These are phyloP conservation scores for Lasiosphaeriaceae sp. DNA, from an alignment of 495 filamentous ascomycete genomes.

Conservation along the genomic window DNA sequence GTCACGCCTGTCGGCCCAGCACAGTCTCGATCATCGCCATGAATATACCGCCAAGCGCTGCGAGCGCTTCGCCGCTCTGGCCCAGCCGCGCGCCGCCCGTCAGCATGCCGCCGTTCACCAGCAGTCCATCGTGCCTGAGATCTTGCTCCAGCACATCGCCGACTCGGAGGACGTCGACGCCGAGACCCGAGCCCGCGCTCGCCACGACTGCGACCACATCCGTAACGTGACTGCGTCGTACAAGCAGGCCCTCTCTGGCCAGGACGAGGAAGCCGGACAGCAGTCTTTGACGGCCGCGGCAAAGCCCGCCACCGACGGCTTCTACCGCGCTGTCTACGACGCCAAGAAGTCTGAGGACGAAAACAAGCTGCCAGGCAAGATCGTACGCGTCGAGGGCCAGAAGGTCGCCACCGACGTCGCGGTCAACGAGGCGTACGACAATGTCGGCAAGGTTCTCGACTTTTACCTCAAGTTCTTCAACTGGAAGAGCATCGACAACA, in stretches of 20 bases:
- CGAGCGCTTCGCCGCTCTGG: slow-evolving; percentile 25
- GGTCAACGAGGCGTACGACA: slow-evolving; percentile 39
- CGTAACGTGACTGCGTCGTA: slow-evolving; percentile 24
- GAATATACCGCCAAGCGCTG: slow-evolving; percentile 23
- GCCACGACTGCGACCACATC: slow-evolving; percentile 32
- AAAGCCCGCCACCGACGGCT: slow-evolving; percentile 12
- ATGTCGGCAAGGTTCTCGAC: slow-evolving; percentile 35
- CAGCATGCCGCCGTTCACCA: slow-evolving; percentile 7
- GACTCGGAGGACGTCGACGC: slow-evolving; percentile 34
- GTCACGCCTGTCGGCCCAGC: slow-evolving; percentile 21
- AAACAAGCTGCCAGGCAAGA: slow-evolving; percentile 30
- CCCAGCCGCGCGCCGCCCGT: slow-evolving; percentile 15
- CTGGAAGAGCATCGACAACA: slow-evolving; percentile 44
- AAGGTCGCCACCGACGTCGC: slow-evolving; percentile 25
- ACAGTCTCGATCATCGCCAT: slow-evolving; percentile 24
- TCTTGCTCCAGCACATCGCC: slow-evolving; percentile 34
- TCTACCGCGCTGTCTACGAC: slow-evolving; percentile 39
- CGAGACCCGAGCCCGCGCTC: slow-evolving; percentile 29
- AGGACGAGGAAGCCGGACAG: slow-evolving; percentile 10
- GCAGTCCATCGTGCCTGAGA: slow-evolving; percentile 33
- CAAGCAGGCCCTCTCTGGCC: slow-evolving; percentile 21
- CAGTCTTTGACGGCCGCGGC: not conserved
- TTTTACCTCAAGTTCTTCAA: slow-evolving; percentile 42
- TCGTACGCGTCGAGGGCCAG: slow-evolving; percentile 39
- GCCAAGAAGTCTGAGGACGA: slow-evolving; percentile 31